Conservation (phyloP, 805 yeast genomes). For the Lipomyces kockii region DNA sequence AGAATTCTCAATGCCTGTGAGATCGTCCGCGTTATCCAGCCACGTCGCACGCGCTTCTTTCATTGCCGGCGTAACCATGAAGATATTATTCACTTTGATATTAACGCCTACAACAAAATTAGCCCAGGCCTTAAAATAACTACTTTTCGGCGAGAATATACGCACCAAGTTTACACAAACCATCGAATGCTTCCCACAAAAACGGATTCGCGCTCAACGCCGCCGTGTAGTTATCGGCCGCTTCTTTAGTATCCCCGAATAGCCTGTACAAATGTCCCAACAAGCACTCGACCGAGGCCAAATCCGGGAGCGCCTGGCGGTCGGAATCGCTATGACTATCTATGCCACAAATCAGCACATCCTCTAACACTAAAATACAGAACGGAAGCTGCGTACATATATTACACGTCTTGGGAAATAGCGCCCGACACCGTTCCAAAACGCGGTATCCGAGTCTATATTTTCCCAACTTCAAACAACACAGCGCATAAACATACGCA, state of each 20-base stretch:
- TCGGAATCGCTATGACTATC: conserved; percentile 32
- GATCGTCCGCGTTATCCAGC: conserved; percentile 26
- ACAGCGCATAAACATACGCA: conserved; percentile 70
- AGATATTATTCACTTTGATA: conserved; percentile 57
- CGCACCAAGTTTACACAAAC: conserved; percentile 53
- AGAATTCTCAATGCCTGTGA: conserved; percentile 22
- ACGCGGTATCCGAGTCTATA: conserved; percentile 59
- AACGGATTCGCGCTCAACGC: conserved; percentile 77
- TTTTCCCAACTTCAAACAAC: conserved; percentile 60
- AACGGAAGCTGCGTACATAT: conserved; percentile 16
- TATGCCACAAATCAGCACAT: background rate
- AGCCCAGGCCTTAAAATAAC: background rate
- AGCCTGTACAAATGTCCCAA: conserved; percentile 70
- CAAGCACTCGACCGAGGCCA: conserved; percentile 68
- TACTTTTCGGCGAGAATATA: background rate
- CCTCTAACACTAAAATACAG: background rate
- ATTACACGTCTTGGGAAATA: conserved; percentile 29
- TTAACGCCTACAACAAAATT: conserved; percentile 65
- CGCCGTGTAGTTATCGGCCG: conserved; percentile 67
- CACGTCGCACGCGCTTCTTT: conserved; percentile 31
- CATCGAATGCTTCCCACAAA: conserved; percentile 84
- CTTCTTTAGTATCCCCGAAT: conserved; percentile 64
- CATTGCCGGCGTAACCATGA: conserved; percentile 33
- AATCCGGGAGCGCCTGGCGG: conserved; percentile 57
- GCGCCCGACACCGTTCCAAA: conserved; percentile 25